Percentiles rank a stretch among this genome's conserved stretches.
These are phyloP conservation scores for Lachnellula subtilissima DNA, from an alignment of 2,329 filamentous ascomycete species.

Conservation along the genomic window DNA sequence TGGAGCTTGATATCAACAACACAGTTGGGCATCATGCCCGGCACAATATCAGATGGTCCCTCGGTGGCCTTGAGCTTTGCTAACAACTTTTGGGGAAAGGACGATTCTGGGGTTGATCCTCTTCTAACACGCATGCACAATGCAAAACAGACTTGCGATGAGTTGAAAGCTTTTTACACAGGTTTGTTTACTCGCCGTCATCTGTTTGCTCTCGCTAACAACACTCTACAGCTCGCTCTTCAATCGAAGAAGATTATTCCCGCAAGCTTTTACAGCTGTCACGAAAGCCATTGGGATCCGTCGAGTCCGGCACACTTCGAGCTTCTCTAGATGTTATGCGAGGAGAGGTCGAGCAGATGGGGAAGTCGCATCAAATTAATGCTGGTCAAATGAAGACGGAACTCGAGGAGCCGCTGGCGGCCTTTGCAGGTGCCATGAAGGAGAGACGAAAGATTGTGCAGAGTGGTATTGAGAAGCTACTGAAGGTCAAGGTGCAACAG, in stretches of 20 bases:
- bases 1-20: conserved; percentile 3
- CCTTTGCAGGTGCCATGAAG: conserved; percentile 93
- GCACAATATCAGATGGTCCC: conserved; percentile 32
- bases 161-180: conserved; percentile 85
- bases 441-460: conserved; percentile 96
- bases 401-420: conserved; percentile 85
- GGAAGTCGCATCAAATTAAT: conserved; percentile 85
- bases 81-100: conserved; percentile 99
- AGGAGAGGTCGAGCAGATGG: conserved; percentile 87
- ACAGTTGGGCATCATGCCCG: conserved; percentile 25
- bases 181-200: conserved; percentile 45
- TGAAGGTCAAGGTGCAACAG: conserved; percentile 91
- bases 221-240: conserved; percentile 63
- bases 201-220: conserved; percentile 1
- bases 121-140: conserved; percentile 91
- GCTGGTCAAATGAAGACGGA: conserved; percentile 94
- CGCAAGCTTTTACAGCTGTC: conserved; percentile 81
- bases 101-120: conserved; percentile 90
- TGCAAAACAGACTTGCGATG: conserved; percentile 91
- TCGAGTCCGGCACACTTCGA: conserved; percentile 78
- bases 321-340: conserved; percentile 82
- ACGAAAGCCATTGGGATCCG: conserved; percentile 83
- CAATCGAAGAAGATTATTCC: conserved; percentile 95
- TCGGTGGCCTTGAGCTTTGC: conserved; percentile 53
- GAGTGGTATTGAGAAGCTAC: conserved; percentile 84